Base-by-base conservation (phyloP, 225 moss, liverwort and hornwort genomes). In the Bryoerythrophyllum caledonicum region DNA sequence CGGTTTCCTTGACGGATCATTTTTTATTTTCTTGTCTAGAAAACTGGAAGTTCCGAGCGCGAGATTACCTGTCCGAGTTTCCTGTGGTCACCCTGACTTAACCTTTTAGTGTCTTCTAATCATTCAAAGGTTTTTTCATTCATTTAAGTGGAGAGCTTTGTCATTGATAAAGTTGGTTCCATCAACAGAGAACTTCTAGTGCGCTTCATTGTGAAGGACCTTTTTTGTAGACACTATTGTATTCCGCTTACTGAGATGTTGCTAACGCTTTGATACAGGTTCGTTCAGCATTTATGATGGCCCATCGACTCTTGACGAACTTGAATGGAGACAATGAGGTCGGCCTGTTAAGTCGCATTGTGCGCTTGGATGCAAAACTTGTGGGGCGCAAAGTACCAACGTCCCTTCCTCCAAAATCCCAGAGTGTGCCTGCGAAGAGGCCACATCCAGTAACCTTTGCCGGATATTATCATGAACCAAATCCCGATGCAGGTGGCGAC, bases 201-300 rank as follows among this genome's bases (percentile, higher is more conserved):
- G 76, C 30, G 28, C 32, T 20, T 69, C 20, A 64, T 5, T 49
- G 17, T 28, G 27, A 52, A 24, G 37, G 35, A 12, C 28, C 5
- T 20, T 25, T 49, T 48, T 68, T 53, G 2, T 24, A 8, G 40
- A 57, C 27, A 56, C 21, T 61, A 14, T 17, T 49, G 37, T 27
- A 12, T 41, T 34, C 16, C 27, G 19, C 35, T 51, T 14, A 28
- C 68, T 75, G 52, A 78, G 78, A 62, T 27, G 13, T 64, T 58
- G 51, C 30, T 79, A 73, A 51, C 65, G 67, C 38, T 76, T 25
- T 81, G 77, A 66, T 60, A 41, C 81, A 99, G 97, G 93, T 99
- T 20, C 94, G 94, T 21, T 93, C 94, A 28, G 94, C 97, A 62
- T 94, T 99, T 82, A 81, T 94, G 78, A 87, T 94, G 82, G 97